Conservation (phyloP, 1,284 basidiomycete genomes). For the Sporisorium iseilematis-ciliati region DNA sequence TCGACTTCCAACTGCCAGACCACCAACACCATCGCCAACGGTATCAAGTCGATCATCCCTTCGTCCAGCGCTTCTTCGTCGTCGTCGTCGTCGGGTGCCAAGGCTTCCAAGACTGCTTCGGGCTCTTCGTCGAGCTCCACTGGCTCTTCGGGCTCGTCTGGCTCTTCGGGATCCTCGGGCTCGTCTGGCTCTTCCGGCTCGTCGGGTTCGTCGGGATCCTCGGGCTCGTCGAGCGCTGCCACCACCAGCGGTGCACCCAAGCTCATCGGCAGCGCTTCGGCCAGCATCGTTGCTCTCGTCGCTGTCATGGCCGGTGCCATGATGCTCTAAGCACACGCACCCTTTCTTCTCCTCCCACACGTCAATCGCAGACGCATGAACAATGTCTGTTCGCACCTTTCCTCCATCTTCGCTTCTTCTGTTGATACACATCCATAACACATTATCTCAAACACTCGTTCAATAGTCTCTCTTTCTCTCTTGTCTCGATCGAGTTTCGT, state of each 20-base stretch:
- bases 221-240: constrained; percentile 8
- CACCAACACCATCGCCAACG: constrained; percentile 57
- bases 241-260: constrained; percentile 31
- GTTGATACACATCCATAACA: constrained; percentile 7
- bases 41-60: constrained; percentile 56
- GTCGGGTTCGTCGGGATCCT: constrained; percentile 7
- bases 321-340: constrained; percentile 51
- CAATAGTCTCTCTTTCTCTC: background rate
- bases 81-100: constrained; percentile 25
- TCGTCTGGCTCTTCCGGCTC: constrained; percentile 9
- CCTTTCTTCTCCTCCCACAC: background rate
- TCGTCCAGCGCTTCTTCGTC: constrained; percentile 9
- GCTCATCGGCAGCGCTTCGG: constrained; percentile 22
- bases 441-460: constrained; percentile 7
- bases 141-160: constrained; percentile 12
- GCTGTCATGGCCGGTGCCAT: constrained; percentile 49
- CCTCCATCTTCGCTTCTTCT: background rate
- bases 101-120: constrained; percentile 12
- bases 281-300: constrained; percentile 25
- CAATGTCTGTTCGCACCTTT: constrained; percentile 8
- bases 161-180: constrained; percentile 13
- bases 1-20: constrained; percentile 62
- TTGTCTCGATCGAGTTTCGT: background rate
- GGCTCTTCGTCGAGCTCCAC: constrained; percentile 7
- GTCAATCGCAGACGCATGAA: constrained; percentile 11